Evolutionary conservation across 164 flowering plant species (phyloP).

Genomic region (Nymphaea thermarum): DNA sequence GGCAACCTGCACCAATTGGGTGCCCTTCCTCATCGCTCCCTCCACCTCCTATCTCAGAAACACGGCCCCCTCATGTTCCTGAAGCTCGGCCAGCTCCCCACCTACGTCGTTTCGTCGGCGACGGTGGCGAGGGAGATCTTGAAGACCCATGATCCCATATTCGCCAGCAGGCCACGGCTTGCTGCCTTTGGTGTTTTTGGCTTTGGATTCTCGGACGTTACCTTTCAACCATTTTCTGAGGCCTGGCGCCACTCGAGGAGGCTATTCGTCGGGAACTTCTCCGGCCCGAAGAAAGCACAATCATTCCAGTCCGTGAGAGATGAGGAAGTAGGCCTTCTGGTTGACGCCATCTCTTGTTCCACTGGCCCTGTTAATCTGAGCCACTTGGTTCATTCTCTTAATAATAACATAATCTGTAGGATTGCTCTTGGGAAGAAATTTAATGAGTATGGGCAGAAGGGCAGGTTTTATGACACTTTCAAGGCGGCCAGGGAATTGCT

Average conservation of each 20-base stretch:
- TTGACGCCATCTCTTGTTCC: neutral
- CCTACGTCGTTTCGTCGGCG: neutral
- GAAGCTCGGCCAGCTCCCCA: neutral
- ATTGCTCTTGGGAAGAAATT: neutral
- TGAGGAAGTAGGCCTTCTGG: neutral
- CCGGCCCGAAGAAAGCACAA: neutral
- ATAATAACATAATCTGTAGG: neutral
- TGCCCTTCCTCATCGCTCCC: neutral
- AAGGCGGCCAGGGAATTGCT: neutral
- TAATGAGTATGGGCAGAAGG: neutral
- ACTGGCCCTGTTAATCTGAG: neutral
- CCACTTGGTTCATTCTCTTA: neutral
- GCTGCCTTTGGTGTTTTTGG: neutral
- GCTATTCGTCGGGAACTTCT: neutral
- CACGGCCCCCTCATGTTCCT: neutral
- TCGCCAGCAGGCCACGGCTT: neutral
- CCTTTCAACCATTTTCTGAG: neutral
- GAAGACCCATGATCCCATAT: neutral
- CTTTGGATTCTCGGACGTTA: neutral
- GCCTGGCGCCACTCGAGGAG: neutral
- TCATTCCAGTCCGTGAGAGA: neutral
- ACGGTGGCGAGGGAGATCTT: neutral
- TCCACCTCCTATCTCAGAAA: neutral
- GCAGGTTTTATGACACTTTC: neutral
- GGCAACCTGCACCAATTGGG: conserved; percentile 1